A percentile compares a stretch with the other conserved stretches of the same genome.
These are phyloP conservation scores for Gloeophyllum trabeum DNA, from an alignment of 768 basidiomycete species.

Conservation along the genomic window DNA sequence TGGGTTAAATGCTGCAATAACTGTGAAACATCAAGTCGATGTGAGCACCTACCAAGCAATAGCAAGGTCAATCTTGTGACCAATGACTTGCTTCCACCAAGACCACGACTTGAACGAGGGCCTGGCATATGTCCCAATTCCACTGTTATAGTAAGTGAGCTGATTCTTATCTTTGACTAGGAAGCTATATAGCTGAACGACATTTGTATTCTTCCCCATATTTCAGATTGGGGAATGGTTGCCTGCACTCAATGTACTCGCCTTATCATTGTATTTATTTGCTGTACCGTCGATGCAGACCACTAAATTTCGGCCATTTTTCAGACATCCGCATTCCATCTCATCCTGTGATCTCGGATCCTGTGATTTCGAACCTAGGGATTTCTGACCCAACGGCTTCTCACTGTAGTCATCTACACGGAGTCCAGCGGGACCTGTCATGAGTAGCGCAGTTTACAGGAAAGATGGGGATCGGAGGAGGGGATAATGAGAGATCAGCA, in stretches of 20 bases:
- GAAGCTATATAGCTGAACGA: slow-evolving; percentile 26
- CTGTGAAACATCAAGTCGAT: neutral
- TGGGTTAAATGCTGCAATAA: neutral
- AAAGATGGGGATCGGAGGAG: no score
- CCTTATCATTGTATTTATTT: neutral
- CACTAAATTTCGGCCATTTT: neutral
- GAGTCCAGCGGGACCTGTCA: no score
- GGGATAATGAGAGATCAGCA: no score
- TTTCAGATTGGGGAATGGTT: slow-evolving; percentile 1
- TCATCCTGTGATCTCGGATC: no score
- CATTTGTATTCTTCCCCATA: slow-evolving; percentile 36
- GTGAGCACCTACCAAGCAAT: slow-evolving; percentile 7
- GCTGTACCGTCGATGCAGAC: slow-evolving; percentile 1
- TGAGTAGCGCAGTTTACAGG: no score
- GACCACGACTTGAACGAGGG: slow-evolving; percentile 2
- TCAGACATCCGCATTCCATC: neutral
- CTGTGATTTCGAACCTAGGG: no score
- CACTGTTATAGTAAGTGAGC: slow-evolving; percentile 13
- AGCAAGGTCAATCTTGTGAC: slow-evolving; percentile 6
- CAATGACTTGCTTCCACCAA: neutral
- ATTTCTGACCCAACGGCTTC: no score
- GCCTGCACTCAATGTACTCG: neutral
- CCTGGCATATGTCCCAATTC: slow-evolving; percentile 12
- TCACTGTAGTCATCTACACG: no score
- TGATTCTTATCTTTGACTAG: slow-evolving; percentile 22